Base-by-base conservation (phyloP, 257 asterid genomes). In the Cruciata laevipes region DNA sequence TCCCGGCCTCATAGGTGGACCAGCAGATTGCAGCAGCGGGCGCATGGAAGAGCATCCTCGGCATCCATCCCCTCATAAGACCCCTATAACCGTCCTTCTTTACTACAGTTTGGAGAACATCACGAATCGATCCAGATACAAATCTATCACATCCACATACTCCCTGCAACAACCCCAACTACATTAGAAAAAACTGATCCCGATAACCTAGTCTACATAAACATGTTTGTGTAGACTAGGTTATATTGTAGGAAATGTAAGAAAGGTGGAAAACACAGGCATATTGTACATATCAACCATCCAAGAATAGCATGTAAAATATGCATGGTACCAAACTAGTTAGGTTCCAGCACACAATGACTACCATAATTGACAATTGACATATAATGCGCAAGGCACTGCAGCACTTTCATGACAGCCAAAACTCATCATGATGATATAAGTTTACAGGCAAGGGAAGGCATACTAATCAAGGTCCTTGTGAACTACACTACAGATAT, bases 21-120 rank as follows among this genome's bases (percentile, higher is more conserved):
- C 99, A 94, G 81, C 96, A 88, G 75, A 94, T 89, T 21, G 99
- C 99, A 69, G 99, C 97, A 31, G 99, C 99, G 17, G 97, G 99
- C 66, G 99, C 96, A 75, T 94, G 99, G 85, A 94, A 94, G 68
- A 94, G 96, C 97, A 87, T 87, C 79, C 99, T 82, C 18, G 99
- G 99, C 75, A 77, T 71, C 99, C 97, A 94, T 8, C 99, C 99
- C 78, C 99, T 85, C 81, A 88, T 65, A 32, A 94, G 97, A 35
- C 96, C 99, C 21, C 81, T 73, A 68, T 88, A 90, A 52, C 99
- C 99, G 24, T 94, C 97, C 80, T 91, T 94, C 83, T 83, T 83
- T 61, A 90, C 53, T 68, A 90, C 81, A 65, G 91, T 88, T 14
- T 72, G 74, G 57, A 89, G 63, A 69, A 94, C 99, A 79, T 87